A percentile compares a stretch with the other conserved stretches of the same genome.
phyloP scores from a whole-genome alignment of 1,139 yeast species.

The Pichia sp. region DNA sequence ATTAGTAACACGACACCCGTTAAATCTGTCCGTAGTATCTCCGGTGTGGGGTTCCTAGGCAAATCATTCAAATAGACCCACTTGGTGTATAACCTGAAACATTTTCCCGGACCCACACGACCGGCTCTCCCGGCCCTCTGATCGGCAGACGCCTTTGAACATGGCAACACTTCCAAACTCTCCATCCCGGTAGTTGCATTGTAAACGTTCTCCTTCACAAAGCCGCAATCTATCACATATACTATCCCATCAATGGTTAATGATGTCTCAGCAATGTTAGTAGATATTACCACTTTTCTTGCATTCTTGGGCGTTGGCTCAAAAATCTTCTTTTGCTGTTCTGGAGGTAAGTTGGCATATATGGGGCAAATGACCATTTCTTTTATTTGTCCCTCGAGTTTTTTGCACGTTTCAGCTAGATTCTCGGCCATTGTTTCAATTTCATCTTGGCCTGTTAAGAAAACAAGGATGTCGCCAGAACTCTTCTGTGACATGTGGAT shows the following conservation, averaged over 20 bases:
- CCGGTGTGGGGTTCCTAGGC: slow-evolving; percentile 79
- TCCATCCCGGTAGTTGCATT: slow-evolving; percentile 89
- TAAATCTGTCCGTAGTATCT: slow-evolving; percentile 76
- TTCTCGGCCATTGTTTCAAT: slow-evolving; percentile 78
- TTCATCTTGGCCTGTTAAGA: slow-evolving; percentile 92
- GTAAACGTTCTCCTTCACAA: slow-evolving; percentile 80
- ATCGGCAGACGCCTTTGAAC: slow-evolving; percentile 91
- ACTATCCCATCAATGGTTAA: slow-evolving; percentile 89
- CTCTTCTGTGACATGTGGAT: slow-evolving; percentile 65
- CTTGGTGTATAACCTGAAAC: slow-evolving; percentile 83
- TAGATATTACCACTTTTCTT: slow-evolving; percentile 87
- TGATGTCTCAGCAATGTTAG: slow-evolving; percentile 96
- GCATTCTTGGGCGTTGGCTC: slow-evolving; percentile 79
- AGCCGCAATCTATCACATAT: slow-evolving; percentile 89
- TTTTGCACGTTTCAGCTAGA: slow-evolving; percentile 57
- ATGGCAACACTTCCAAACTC: slow-evolving; percentile 74
- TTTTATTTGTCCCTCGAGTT: slow-evolving; percentile 53
- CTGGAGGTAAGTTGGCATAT: slow-evolving; percentile 89
- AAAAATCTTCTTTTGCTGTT: slow-evolving; percentile 73
- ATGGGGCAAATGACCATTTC: slow-evolving; percentile 78
- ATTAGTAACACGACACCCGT: slow-evolving; percentile 70
- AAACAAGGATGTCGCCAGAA: slow-evolving; percentile 84
- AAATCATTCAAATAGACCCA: slow-evolving; percentile 79
- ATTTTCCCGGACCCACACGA: slow-evolving; percentile 93
- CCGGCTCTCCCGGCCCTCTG: slow-evolving; percentile 98